Evolutionary conservation across 306 rosid genomes (phyloP), one percentile per base, ranked within the genome.

Genomic region (Quercus bicolor): DNA sequence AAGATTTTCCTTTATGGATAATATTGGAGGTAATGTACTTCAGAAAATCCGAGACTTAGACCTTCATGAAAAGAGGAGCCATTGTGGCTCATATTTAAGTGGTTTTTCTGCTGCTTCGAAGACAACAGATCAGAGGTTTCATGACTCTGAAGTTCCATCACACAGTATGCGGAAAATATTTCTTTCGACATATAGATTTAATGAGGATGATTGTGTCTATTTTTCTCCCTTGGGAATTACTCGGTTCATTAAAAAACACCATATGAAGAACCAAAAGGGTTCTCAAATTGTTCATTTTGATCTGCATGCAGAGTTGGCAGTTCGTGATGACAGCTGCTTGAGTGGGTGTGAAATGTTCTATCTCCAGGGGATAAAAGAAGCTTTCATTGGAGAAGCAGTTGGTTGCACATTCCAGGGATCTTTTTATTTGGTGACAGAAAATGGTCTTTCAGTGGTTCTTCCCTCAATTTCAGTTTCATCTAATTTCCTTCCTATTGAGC

Each of bases 191-290:
- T 80, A 76, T 79, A 85, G 83, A 89, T 78, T 86, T 79, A 79
- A 64, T 69, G 92, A 75, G 82, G 92, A 85, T 43, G 93, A 92
- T 83, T 82, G 80, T 61, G 84, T 92, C 74, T 88, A 88, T 79
- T 90, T 92, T 76, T 91, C 98, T 77, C 94, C 97, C 59, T 62
- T 90, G 83, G 97, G 98, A 85, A 87, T 95, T 73, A 91, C 98
- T 75, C 85, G 86, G 81, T 81, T 91, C 77, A 73, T 84, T 73
- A 89, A 75, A 89, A 81, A 71, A 78, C 86, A 78, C 74, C 72
- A 74, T 78, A 66, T 33, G 66, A 79, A 75, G 68, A 80, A 80
- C 79, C 88, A 77, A 55, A 86, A 75, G 75, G 85, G 78, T 77
- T 79, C 88, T 79, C 92, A 73, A 82, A 85, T 94, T 81, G 84